Percentiles rank a stretch among this genome's conserved stretches.
phyloP scores from a whole-genome alignment of 106 monocot species.

The Vanilla planifolia region DNA sequence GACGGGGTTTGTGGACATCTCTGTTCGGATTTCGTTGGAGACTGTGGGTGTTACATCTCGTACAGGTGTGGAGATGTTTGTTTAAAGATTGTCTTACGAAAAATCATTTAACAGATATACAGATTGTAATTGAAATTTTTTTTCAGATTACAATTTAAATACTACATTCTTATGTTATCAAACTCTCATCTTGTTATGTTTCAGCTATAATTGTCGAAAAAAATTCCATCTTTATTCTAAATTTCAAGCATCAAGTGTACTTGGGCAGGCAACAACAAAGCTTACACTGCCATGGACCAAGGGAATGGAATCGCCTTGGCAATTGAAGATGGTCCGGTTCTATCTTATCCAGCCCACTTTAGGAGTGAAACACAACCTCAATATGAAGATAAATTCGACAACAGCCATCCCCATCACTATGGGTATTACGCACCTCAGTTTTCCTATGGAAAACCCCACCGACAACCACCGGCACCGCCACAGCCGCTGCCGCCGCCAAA shows the following conservation, averaged over 20 bases:
- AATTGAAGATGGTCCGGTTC: conserved; percentile 48
- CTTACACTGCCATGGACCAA: conserved; percentile 11
- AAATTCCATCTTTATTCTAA: not conserved
- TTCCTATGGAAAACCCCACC: conserved; percentile 2
- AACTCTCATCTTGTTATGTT: too few relatives aligned
- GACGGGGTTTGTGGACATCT: conserved; percentile 55
- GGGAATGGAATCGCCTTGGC: conserved; percentile 36
- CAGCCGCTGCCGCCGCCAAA: conserved; percentile 53
- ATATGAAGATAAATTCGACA: conserved; percentile 2
- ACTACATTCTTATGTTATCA: too few relatives aligned
- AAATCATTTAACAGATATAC: not conserved
- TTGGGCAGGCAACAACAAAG: conserved; percentile 18
- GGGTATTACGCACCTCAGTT: not conserved
- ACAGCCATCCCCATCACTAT: conserved; percentile 7
- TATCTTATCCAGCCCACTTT: conserved; percentile 23
- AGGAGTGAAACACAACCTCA: not conserved
- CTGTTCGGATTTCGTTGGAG: conserved; percentile 31
- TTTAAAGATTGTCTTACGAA: not conserved
- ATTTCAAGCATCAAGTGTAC: conserved; percentile 7
- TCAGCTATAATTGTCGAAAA: too few relatives aligned
- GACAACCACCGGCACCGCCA: conserved; percentile 21
- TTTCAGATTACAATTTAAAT: too few relatives aligned
- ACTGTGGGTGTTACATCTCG: conserved; percentile 8
- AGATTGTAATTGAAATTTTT: not conserved
- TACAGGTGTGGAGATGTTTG: conserved; percentile 15